Evolutionary conservation across 768 basidiomycete genomes (phyloP).

Genomic region (Gloeophyllum trabeum): DNA sequence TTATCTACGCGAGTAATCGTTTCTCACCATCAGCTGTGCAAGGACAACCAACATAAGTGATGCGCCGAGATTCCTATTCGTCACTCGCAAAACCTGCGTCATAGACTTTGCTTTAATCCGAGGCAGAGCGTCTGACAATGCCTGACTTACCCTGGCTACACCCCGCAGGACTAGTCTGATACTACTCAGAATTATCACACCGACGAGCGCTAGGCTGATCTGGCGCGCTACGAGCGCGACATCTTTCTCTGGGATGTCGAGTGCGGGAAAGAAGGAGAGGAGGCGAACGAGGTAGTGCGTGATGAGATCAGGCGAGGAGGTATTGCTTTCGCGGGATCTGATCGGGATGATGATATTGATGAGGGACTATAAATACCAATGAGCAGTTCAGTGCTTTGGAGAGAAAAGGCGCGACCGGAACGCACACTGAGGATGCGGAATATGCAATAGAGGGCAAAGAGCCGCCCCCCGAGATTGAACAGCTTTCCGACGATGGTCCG

Average conservation of each 20-base stretch:
- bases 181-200: constrained; percentile 64
- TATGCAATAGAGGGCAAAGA: constrained; percentile 61
- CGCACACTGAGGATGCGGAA: constrained; percentile 52
- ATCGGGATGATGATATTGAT: constrained; percentile 37
- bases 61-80: constrained; percentile 59
- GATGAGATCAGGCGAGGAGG: constrained; percentile 29
- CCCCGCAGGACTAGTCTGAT: constrained; percentile 60
- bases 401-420: constrained; percentile 6
- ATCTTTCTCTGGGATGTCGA: constrained; percentile 19
- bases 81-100: constrained; percentile 44
- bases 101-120: constrained; percentile 1
- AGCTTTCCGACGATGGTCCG: constrained; percentile 44
- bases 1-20: too few species aligned
- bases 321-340: constrained; percentile 9
- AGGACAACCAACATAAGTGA: constrained; percentile 68
- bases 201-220: constrained; percentile 60
- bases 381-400: not conserved
- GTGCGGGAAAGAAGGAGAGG: constrained; percentile 25
- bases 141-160: constrained; percentile 40
- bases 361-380: constrained; percentile 25
- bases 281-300: constrained; percentile 29
- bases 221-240: constrained; percentile 36
- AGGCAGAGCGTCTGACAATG: not conserved
- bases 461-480: constrained; percentile 29
- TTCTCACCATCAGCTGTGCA: constrained; percentile 71